Conservation (phyloP, 352 stramenopile species). For the Nothophytophthora sp. region DNA sequence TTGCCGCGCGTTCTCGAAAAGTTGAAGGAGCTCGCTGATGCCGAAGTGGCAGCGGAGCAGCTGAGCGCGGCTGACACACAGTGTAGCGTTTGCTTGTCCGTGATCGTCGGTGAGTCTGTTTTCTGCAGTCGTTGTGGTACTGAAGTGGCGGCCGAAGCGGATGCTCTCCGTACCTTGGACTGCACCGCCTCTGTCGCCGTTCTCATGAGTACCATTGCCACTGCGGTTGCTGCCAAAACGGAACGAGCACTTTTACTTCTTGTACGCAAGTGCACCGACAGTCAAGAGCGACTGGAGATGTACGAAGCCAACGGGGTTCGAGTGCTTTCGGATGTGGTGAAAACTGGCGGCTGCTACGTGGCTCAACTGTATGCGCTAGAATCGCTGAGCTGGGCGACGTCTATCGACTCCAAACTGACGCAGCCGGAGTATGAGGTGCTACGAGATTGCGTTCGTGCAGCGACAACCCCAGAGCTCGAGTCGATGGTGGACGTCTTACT, state of each 20-base stretch:
- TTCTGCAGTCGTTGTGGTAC: no score
- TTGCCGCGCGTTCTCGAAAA: not conserved
- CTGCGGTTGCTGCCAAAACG: no score
- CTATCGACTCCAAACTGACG: not conserved
- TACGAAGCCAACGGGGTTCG: not conserved
- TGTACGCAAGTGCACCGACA: not conserved
- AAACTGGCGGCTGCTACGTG: not conserved
- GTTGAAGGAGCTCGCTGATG: constrained; percentile 1
- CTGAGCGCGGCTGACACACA: no score
- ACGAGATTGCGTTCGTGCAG: not conserved
- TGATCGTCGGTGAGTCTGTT: no score
- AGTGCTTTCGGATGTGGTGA: not conserved
- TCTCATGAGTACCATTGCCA: no score
- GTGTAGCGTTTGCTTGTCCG: no score
- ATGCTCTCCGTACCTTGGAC: no score
- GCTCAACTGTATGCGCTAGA: not conserved
- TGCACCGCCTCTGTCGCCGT: no score
- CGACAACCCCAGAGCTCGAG: not conserved
- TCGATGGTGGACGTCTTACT: no score
- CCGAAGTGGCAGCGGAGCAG: no score
- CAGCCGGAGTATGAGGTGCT: not conserved
- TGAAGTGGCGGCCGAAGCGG: no score
- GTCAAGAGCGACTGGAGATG: not conserved
- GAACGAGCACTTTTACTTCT: not conserved
- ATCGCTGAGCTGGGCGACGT: not conserved